These are phyloP conservation scores for Amanita jacksonii DNA, from an alignment of 768 basidiomycete species.

Conservation along the genomic window DNA sequence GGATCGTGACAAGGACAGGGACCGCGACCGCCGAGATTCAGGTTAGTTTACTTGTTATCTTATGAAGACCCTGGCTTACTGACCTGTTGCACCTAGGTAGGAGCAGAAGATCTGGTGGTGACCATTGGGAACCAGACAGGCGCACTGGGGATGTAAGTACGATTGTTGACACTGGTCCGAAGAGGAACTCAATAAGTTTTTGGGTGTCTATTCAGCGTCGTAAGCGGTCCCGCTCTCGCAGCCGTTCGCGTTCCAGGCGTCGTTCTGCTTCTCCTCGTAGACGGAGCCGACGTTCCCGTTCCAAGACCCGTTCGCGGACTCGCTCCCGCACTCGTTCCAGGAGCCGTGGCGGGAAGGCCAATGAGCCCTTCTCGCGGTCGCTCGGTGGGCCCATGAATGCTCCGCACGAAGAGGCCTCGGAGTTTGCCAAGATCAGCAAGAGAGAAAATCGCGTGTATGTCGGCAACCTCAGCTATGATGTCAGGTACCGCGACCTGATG, in stretches of 20 bases:
- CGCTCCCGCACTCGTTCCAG: slow-evolving; percentile 58
- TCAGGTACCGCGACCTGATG: slow-evolving; percentile 97
- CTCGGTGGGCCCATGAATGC: slow-evolving; percentile 88
- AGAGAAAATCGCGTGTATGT: slow-evolving; percentile 98
- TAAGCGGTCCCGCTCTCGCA: slow-evolving; percentile 58
- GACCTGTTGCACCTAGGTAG: slow-evolving; percentile 20
- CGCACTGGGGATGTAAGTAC: slow-evolving; percentile 60
- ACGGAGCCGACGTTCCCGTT: slow-evolving; percentile 42
- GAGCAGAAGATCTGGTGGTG: slow-evolving; percentile 41
- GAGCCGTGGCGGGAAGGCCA: slow-evolving; percentile 49
- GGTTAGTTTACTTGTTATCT: slow-evolving; percentile 24
- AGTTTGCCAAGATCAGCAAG: slow-evolving; percentile 94
- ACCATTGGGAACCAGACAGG: slow-evolving; percentile 82
- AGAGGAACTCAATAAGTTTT: neutral
- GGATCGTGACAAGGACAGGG: slow-evolving; percentile 33
- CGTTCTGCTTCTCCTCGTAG: slow-evolving; percentile 59
- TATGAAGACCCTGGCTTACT: slow-evolving; percentile 1
- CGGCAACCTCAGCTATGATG: slow-evolving; percentile 97
- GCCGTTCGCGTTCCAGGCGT: slow-evolving; percentile 62
- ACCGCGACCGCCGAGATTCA: slow-evolving; percentile 38
- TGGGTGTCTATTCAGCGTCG: slow-evolving; percentile 36
- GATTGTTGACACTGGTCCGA: neutral
- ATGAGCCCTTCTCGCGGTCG: slow-evolving; percentile 64
- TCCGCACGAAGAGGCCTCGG: slow-evolving; percentile 86
- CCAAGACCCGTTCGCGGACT: slow-evolving; percentile 41